phyloP scores from a whole-genome alignment of 202 grass and related monocot species.

The Bolboschoenoplectus hybrid region DNA sequence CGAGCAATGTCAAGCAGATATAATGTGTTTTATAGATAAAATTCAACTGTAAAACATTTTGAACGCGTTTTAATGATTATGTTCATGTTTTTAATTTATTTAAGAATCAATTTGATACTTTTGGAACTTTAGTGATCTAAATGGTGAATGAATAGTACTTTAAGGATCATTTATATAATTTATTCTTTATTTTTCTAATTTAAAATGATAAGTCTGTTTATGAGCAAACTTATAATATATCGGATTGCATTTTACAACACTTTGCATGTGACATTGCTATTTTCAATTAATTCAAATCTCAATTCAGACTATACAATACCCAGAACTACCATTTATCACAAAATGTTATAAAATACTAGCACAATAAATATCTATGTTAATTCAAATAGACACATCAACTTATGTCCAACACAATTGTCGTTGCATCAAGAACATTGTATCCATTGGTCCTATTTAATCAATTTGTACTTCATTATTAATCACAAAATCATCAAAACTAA shows the following conservation, averaged over 20 bases:
- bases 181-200: no score
- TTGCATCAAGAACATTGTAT: slow-evolving; percentile 3
- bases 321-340: not conserved
- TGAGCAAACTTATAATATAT: not conserved
- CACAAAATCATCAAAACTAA: not conserved
- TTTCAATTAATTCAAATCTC: not conserved
- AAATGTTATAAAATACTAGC: not conserved
- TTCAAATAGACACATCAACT: not conserved
- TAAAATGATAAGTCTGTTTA: not conserved
- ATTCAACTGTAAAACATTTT: no score
- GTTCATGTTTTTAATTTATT: no score
- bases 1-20: no score
- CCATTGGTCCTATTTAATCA: not conserved
- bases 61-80: no score
- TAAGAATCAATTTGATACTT: no score
- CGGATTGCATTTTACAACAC: not conserved
- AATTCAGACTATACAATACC: not conserved
- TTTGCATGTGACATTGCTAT: not conserved
- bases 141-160: no score
- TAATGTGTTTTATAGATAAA: no score
- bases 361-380: not conserved
- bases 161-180: no score
- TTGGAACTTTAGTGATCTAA: no score
- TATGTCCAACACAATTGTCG: not conserved
- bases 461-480: no score